Evolutionary conservation across 2,329 filamentous ascomycete genomes (phyloP).

Genomic region (Cytospora piceae): DNA sequence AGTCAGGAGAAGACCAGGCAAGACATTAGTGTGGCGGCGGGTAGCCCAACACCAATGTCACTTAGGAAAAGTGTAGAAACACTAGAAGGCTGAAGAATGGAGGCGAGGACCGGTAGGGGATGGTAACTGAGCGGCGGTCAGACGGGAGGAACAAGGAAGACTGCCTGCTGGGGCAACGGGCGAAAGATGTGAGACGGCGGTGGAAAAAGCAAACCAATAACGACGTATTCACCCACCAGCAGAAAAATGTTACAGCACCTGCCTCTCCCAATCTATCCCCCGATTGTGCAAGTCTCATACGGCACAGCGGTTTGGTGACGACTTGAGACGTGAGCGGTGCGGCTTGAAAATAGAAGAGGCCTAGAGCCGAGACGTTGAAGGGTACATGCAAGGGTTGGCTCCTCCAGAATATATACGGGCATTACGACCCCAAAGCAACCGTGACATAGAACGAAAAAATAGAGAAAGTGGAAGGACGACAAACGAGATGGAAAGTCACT

Average conservation of each 20-base stretch:
- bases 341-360: not conserved
- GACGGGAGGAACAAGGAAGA: not conserved
- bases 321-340: conserved; percentile 7
- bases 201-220: conserved; percentile 7
- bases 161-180: conserved; percentile 4
- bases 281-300: conserved; percentile 7
- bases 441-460: not conserved
- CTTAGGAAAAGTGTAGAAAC: not conserved
- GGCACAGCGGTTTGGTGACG: not conserved
- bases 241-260: conserved; percentile 1
- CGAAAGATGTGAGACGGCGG: not conserved
- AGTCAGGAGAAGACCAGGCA: not conserved
- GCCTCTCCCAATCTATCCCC: not conserved
- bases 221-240: not conserved
- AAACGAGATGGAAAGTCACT: conserved; percentile 5
- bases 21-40: not conserved
- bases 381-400: not conserved
- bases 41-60: not conserved
- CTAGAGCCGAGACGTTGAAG: not conserved
- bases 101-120: not conserved
- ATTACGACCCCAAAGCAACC: not conserved
- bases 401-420: not conserved
- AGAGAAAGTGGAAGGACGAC: conserved; percentile 1
- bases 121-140: not conserved
- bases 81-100: not conserved